phyloP scores from a whole-genome alignment of 108 stramenopile genomes.

The Nitzschia palea region DNA sequence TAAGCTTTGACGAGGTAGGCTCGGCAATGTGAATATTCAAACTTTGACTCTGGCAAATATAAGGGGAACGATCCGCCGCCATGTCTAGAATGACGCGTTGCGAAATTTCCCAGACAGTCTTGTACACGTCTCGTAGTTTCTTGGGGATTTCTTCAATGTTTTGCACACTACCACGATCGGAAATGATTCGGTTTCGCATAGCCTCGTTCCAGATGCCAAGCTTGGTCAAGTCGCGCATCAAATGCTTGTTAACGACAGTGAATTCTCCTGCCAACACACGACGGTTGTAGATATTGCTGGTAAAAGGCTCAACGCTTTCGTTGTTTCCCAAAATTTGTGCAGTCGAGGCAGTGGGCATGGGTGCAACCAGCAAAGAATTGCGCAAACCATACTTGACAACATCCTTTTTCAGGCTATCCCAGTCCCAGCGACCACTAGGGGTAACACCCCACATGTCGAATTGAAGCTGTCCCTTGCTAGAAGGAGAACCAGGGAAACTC shows the following conservation, averaged over 20 bases:
- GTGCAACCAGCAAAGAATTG: slow-evolving; percentile 97
- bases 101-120: slow-evolving; percentile 99
- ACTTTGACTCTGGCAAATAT: slow-evolving; percentile 98
- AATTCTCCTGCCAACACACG: slow-evolving; percentile 99
- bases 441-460: slow-evolving; percentile 97
- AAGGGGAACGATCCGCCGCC: slow-evolving; percentile 99
- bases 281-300: slow-evolving; percentile 98
- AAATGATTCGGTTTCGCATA: slow-evolving; percentile 96
- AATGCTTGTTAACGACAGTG: slow-evolving; percentile 98
- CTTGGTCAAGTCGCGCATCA: slow-evolving; percentile 93
- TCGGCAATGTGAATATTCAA: slow-evolving; percentile 99
- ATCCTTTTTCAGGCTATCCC: slow-evolving; percentile 85
- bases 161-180: slow-evolving; percentile 96
- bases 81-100: slow-evolving; percentile 95
- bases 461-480: slow-evolving; percentile 94
- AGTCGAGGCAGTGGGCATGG: slow-evolving; percentile 99
- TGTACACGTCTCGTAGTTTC: slow-evolving; percentile 93
- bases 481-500: slow-evolving; percentile 93
- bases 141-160: slow-evolving; percentile 90
- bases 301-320: slow-evolving; percentile 99
- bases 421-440: slow-evolving; percentile 89
- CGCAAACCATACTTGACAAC: slow-evolving; percentile 92
- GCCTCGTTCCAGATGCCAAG: slow-evolving; percentile 95
- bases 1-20: slow-evolving; percentile 90
- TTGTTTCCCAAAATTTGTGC: slow-evolving; percentile 99